phyloP scores from a whole-genome alignment of 2,329 filamentous ascomycete species.

The Aureobasidium sp. region DNA sequence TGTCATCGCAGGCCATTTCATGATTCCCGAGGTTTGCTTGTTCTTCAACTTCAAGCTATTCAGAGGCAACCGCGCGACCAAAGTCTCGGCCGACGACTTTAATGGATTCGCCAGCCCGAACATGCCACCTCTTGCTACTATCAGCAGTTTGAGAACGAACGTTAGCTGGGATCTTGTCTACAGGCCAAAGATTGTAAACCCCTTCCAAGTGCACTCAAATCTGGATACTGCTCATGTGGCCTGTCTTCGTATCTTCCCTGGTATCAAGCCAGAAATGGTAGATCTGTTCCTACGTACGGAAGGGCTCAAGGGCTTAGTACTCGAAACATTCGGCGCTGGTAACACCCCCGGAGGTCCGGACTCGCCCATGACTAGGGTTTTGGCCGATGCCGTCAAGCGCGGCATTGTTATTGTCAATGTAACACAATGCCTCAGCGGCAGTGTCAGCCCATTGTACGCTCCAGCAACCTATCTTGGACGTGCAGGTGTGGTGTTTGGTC shows the following conservation, averaged over 20 bases:
- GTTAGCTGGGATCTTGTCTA: conserved; percentile 75
- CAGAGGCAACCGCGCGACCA: conserved; percentile 80
- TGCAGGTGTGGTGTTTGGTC: conserved; percentile 81
- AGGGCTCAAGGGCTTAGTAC: conserved; percentile 71
- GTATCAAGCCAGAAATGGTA: conserved; percentile 89
- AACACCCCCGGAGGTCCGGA: conserved; percentile 81
- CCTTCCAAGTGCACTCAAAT: conserved; percentile 66
- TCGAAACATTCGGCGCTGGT: conserved; percentile 90
- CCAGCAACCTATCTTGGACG: conserved; percentile 61
- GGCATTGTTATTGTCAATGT: conserved; percentile 86
- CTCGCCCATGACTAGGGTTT: conserved; percentile 69
- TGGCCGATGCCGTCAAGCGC: conserved; percentile 68
- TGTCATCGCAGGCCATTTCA: conserved; percentile 85
- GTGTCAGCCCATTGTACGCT: conserved; percentile 35
- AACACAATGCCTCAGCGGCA: conserved; percentile 66
- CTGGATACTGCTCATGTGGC: conserved; percentile 85
- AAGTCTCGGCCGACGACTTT: conserved; percentile 79
- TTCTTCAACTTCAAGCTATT: conserved; percentile 92
- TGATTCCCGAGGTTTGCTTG: conserved; percentile 85
- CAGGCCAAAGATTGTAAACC: conserved; percentile 64
- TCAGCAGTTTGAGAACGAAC: conserved; percentile 72
- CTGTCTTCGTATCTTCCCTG: conserved; percentile 82
- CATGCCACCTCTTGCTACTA: conserved; percentile 69
- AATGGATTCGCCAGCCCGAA: conserved; percentile 88
- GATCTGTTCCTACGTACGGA: conserved; percentile 72